These are phyloP conservation scores for Fraxinus excelsior DNA, from an alignment of 257 asterid species.

Conservation along the genomic window DNA sequence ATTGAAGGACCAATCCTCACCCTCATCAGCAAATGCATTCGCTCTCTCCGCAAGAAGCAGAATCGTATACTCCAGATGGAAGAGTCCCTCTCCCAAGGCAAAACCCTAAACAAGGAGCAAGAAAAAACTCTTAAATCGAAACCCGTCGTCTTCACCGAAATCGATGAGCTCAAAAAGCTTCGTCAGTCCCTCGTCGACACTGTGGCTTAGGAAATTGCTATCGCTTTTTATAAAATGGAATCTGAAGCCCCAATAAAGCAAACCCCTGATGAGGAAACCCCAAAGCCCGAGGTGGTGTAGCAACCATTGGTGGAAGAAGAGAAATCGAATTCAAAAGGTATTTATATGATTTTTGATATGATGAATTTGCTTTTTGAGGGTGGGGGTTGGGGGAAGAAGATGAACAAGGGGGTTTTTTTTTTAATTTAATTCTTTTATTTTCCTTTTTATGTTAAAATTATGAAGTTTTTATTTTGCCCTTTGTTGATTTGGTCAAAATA, in stretches of 20 bases:
- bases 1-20: slow-evolving; percentile 69
- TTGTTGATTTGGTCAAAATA: no score
- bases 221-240: no score
- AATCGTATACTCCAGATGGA: slow-evolving; percentile 82
- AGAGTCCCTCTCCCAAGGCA: slow-evolving; percentile 65
- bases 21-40: slow-evolving; percentile 71
- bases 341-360: slow-evolving; percentile 52
- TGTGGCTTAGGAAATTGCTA: no score
- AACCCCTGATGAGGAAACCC: slow-evolving; percentile 24
- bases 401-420: no score
- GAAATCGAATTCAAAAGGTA: not conserved
- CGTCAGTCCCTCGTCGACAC: no score
- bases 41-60: slow-evolving; percentile 65
- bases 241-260: no score
- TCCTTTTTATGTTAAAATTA: no score
- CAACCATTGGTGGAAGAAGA: not conserved
- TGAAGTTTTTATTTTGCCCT: no score
- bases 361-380: slow-evolving; percentile 51
- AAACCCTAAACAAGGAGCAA: slow-evolving; percentile 78
- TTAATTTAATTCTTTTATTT: no score
- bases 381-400: no score
- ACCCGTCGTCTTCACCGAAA: slow-evolving; percentile 51
- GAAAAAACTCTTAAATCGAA: slow-evolving; percentile 75
- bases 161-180: slow-evolving; percentile 83
- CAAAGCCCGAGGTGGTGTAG: slow-evolving; percentile 7